Evolutionary conservation across 2,329 filamentous ascomycete species (phyloP).

Genomic region (Pezicula radicicola): DNA sequence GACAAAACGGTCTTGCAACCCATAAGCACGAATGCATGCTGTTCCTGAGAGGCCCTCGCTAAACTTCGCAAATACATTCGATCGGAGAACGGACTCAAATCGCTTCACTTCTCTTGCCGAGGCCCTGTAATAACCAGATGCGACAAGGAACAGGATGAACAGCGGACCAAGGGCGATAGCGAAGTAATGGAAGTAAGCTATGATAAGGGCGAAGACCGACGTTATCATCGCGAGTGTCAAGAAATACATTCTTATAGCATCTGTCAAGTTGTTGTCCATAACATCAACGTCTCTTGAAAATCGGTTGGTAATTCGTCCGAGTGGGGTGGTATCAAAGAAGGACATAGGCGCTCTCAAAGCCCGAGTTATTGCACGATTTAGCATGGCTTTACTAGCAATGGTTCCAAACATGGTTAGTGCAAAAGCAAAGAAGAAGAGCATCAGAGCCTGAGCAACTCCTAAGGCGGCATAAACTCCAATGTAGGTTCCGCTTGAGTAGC

Average conservation of each 20-base stretch:
- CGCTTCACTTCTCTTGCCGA: slow-evolving; percentile 94
- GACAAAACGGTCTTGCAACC: slow-evolving; percentile 73
- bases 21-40: slow-evolving; percentile 86
- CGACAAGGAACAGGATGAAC: slow-evolving; percentile 56
- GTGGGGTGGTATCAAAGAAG: slow-evolving; percentile 70
- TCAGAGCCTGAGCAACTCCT: slow-evolving; percentile 48
- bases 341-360: slow-evolving; percentile 64
- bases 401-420: slow-evolving; percentile 54
- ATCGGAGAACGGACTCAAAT: slow-evolving; percentile 85
- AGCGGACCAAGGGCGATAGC: slow-evolving; percentile 60
- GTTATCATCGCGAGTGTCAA: slow-evolving; percentile 77
- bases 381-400: slow-evolving; percentile 53
- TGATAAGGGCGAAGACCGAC: slow-evolving; percentile 81
- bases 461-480: slow-evolving; percentile 62
- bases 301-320: slow-evolving; percentile 75
- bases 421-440: slow-evolving; percentile 61
- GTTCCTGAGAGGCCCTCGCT: slow-evolving; percentile 82
- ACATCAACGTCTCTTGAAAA: slow-evolving; percentile 93
- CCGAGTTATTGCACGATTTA: slow-evolving; percentile 57
- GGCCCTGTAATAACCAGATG: slow-evolving; percentile 64
- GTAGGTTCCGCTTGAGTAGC: slow-evolving; percentile 27
- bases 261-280: slow-evolving; percentile 87
- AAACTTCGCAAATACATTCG: slow-evolving; percentile 86
- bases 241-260: slow-evolving; percentile 87
- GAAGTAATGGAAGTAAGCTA: slow-evolving; percentile 79